These are phyloP conservation scores for Austroboletus festivus DNA, from an alignment of 768 basidiomycete species.

Conservation along the genomic window DNA sequence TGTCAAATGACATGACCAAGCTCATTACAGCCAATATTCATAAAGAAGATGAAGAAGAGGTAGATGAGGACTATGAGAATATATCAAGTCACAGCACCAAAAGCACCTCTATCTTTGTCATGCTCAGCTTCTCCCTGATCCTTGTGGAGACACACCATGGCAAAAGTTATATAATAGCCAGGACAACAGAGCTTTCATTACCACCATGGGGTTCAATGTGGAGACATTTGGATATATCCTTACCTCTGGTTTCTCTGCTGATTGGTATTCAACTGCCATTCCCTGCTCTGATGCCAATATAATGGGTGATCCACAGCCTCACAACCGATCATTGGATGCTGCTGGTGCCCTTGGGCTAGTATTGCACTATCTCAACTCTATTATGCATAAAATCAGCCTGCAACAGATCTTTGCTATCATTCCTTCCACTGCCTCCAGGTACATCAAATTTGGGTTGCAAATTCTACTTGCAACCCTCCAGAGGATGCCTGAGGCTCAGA, in stretches of 20 bases:
- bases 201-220: slow-evolving; percentile 43
- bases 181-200: slow-evolving; percentile 41
- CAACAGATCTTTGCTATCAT: slow-evolving; percentile 43
- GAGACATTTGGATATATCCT: slow-evolving; percentile 36
- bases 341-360: slow-evolving; percentile 40
- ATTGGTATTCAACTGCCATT: slow-evolving; percentile 26
- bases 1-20: no score
- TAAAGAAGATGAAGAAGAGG: no score
- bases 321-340: slow-evolving; percentile 27
- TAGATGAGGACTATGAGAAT: no score
- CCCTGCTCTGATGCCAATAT: slow-evolving; percentile 26
- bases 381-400: slow-evolving; percentile 36
- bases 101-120: no score
- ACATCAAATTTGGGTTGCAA: slow-evolving; percentile 32
- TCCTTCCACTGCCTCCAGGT: slow-evolving; percentile 35
- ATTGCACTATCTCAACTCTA: slow-evolving; percentile 40
- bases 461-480: slow-evolving; percentile 31
- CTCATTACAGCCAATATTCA: no score
- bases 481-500: slow-evolving; percentile 25
- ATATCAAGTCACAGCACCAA: no score
- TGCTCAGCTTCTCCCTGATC: background rate
- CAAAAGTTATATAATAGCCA: slow-evolving; percentile 28
- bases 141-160: slow-evolving; percentile 35
- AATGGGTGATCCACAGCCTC: slow-evolving; percentile 23
- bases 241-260: slow-evolving; percentile 26